Evolutionary conservation across 192 early-diverging fungal genomes (phyloP).

Genomic region (Chytriomyces hyalinus): DNA sequence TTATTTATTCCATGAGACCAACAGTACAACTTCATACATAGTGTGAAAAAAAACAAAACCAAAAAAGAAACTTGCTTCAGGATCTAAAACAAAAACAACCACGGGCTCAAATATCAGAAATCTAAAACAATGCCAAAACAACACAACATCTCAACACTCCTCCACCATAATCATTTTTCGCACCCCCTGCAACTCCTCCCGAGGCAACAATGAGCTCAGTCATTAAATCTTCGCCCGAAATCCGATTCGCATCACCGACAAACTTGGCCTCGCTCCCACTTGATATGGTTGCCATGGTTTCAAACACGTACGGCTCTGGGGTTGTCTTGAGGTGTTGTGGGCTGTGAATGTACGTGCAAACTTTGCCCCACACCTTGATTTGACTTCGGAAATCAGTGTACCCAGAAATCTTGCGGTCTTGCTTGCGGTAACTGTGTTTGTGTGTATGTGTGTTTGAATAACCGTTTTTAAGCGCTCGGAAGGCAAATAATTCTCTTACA

Average conservation of each 20-base stretch:
- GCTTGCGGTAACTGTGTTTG: slow-evolving; percentile 14
- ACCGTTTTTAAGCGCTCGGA: background rate
- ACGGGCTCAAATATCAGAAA: background rate
- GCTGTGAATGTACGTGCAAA: slow-evolving; percentile 13
- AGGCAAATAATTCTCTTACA: no score
- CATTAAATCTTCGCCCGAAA: slow-evolving; percentile 20
- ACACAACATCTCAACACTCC: slow-evolving; percentile 6
- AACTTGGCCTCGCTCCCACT: slow-evolving; percentile 1
- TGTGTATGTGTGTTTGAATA: no score
- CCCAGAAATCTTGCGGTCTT: slow-evolving; percentile 17
- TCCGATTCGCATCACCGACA: slow-evolving; percentile 14
- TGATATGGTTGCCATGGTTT: background rate
- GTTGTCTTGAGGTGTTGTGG: background rate
- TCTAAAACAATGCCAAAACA: slow-evolving; percentile 18
- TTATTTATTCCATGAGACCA: no score
- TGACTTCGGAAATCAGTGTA: slow-evolving; percentile 9
- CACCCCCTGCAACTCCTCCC: background rate
- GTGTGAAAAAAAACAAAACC: no score
- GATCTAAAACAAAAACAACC: no score
- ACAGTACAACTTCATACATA: no score
- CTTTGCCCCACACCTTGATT: slow-evolving; percentile 10
- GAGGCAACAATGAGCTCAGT: background rate
- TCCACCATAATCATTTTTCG: background rate
- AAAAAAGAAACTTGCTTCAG: no score
- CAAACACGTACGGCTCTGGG: slow-evolving; percentile 21